Base-by-base conservation (phyloP, 225 moss, liverwort and hornwort genomes). In the Marchantia polymorpha region DNA sequence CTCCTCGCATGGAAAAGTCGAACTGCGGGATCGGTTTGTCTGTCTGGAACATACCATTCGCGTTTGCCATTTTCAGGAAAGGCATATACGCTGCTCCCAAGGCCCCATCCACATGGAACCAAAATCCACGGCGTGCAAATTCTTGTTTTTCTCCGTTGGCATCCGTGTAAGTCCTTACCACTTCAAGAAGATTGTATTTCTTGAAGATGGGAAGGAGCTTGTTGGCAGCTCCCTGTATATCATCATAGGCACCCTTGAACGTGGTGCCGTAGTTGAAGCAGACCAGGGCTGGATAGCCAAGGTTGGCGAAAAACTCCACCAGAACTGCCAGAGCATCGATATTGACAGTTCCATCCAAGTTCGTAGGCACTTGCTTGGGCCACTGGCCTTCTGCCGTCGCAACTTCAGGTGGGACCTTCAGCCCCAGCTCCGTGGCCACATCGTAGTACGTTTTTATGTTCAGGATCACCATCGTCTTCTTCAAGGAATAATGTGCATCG, bases 31-130 rank as follows among this genome's bases (percentile, higher is more conserved):
- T 29, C 20, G 67, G 6, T 27, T 50, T 20, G 3, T 15, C 12
- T 3, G 60, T 61, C 1, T 27, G 10, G 0, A 53, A 60, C 31
- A 31, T 72, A 14, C 65, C 69, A 9, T 12, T 20, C 1, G 12
- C 15, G 1, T n/a, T 26, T 11, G 77, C 77, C 80, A 80, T 71
- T 27, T 72, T 26, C 0, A 84, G 59, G 64, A 77, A 80, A 39
- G 84, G 84, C 54, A 84, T 77, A 64, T 84, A 81, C 16, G 84
- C 81, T 46, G 84, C 84, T 26, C 84, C 84, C 12, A 84, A 22
- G 48, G 83, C 80, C 11, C 79, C 79, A 8, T 83, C 83, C 0
- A 83, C 68, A 50, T 83, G 78, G 25, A 83, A 70, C 83, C 83
- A 80, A 12, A 67, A 83, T 0, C 78, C 83, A 14, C 2, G n/a